These are phyloP conservation scores for Chlamydomonas sp. DNA, from an alignment of 139 green algal genomes.

Conservation along the genomic window DNA sequence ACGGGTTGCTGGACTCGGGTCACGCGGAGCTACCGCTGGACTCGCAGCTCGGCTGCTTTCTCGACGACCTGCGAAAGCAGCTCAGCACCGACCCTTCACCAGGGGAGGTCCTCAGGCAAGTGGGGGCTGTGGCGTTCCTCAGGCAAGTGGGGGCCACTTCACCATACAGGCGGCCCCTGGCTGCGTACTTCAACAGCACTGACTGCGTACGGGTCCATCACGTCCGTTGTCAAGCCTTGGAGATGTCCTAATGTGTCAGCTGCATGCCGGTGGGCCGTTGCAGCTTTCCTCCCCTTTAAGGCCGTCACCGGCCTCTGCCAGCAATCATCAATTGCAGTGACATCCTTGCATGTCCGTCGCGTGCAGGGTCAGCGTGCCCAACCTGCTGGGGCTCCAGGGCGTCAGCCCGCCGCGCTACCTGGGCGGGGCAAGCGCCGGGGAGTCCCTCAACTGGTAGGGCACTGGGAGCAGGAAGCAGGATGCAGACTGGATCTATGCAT, in stretches of 20 bases:
- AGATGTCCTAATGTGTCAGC: no score
- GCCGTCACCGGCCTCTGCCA: no score
- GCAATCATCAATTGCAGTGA: no score
- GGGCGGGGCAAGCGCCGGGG: background rate
- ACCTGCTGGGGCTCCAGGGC: conserved; percentile 4
- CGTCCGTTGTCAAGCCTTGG: no score
- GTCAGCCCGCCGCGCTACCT: conserved; percentile 33
- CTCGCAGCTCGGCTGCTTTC: conserved; percentile 52
- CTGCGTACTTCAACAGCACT: no score
- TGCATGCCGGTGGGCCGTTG: no score
- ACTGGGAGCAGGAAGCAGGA: background rate
- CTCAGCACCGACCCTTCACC: conserved; percentile 38
- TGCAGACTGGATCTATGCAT: background rate
- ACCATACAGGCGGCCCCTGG: no score
- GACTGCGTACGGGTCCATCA: no score
- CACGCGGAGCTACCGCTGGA: conserved; percentile 46
- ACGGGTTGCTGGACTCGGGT: conserved; percentile 37
- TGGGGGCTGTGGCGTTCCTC: background rate
- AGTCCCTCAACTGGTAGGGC: background rate
- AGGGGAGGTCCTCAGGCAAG: conserved; percentile 49
- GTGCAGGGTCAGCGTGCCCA: conserved; percentile 43
- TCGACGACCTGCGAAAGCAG: conserved; percentile 52
- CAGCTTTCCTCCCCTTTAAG: no score
- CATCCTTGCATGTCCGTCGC: background rate
- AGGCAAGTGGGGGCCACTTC: no score